These are phyloP conservation scores for Gastrolobium bilobum DNA, from an alignment of 306 rosid species.

Conservation along the genomic window DNA sequence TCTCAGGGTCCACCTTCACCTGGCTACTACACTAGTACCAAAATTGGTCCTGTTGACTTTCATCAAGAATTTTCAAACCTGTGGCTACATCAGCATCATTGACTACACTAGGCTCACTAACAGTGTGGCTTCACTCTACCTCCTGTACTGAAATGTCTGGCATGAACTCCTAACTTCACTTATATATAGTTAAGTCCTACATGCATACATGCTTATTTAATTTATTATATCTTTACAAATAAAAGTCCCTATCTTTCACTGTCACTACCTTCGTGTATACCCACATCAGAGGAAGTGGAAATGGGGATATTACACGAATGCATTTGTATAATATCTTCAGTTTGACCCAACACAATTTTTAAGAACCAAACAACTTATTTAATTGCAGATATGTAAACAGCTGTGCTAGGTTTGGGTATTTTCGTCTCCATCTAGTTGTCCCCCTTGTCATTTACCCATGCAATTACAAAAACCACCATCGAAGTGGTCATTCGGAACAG, in stretches of 20 bases:
- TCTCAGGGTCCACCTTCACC: constrained; percentile 82
- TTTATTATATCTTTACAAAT: background rate
- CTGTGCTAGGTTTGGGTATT: no score
- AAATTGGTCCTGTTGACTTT: constrained; percentile 61
- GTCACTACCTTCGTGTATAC: background rate
- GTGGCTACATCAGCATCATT: constrained; percentile 90
- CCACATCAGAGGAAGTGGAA: constrained; percentile 86
- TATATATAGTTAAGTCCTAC: background rate
- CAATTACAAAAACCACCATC: no score
- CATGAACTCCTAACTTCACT: constrained; percentile 6
- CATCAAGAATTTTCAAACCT: constrained; percentile 70
- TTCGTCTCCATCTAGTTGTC: no score
- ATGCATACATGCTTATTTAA: constrained; percentile 1
- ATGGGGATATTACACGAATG: constrained; percentile 71
- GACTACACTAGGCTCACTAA: constrained; percentile 63
- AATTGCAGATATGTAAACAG: no score
- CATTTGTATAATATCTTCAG: constrained; percentile 89
- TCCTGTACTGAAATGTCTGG: constrained; percentile 62
- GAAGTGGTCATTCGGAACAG: no score
- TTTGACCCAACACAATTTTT: constrained; percentile 89
- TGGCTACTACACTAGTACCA: constrained; percentile 75
- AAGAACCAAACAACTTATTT: no score
- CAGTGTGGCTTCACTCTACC: constrained; percentile 76
- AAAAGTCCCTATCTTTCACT: background rate
- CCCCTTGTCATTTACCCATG: no score